phyloP scores from a whole-genome alignment of 2,329 filamentous ascomycete species.

The Cryphonectria carpinicola region DNA sequence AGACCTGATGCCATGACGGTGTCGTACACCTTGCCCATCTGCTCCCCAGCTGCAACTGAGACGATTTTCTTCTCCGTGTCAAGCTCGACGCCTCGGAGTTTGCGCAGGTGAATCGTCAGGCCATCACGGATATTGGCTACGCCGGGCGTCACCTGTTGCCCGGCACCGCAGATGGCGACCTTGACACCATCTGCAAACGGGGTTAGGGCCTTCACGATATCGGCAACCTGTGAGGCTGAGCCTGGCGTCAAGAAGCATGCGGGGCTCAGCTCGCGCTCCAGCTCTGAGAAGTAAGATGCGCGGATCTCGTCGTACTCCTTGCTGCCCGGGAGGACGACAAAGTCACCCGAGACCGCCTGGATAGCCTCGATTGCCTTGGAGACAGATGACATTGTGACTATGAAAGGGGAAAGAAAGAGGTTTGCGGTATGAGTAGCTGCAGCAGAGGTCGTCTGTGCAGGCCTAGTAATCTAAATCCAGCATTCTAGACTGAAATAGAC shows the following conservation, averaged over 20 bases:
- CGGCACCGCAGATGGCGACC: constrained; percentile 28
- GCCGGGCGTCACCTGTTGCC: constrained; percentile 23
- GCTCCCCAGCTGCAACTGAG: constrained; percentile 24
- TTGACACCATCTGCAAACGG: constrained; percentile 13
- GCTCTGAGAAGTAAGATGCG: background rate
- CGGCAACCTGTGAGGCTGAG: constrained; percentile 12
- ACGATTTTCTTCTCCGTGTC: constrained; percentile 14
- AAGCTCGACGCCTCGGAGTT: constrained; percentile 22
- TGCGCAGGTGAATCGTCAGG: constrained; percentile 25
- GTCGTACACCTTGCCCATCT: constrained; percentile 19
- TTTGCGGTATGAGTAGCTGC: background rate
- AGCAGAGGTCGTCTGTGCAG: background rate
- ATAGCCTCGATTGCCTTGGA: constrained; percentile 6
- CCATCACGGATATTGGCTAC: constrained; percentile 27
- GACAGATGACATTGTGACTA: constrained; percentile 4
- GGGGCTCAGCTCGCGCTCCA: background rate
- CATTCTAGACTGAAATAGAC: no score
- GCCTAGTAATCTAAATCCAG: background rate
- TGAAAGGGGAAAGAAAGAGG: background rate
- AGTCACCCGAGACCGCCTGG: constrained; percentile 1
- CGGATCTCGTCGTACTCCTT: background rate
- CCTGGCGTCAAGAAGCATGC: background rate
- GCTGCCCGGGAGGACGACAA: background rate
- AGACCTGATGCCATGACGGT: constrained; percentile 24
- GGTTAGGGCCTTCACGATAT: constrained; percentile 7